Evolutionary conservation across 78 protist genomes (phyloP).

Genomic region (Speleostelium caveatum): DNA sequence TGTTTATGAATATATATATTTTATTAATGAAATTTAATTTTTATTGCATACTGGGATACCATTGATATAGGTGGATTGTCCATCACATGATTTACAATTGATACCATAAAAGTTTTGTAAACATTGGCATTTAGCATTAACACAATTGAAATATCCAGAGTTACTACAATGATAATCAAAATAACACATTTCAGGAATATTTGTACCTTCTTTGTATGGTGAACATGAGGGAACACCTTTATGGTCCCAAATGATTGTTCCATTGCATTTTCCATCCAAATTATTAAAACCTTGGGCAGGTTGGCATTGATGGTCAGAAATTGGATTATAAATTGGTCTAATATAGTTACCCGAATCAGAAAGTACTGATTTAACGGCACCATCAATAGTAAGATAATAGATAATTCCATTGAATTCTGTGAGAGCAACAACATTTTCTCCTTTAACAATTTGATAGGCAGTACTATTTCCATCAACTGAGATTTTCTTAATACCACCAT

Average conservation of each 20-base stretch:
- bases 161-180: not conserved
- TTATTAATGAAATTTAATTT: no score
- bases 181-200: conserved; percentile 3
- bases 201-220: not conserved
- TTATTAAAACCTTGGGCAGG: conserved; percentile 2
- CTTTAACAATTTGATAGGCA: not conserved
- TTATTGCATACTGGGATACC: conserved; percentile 4
- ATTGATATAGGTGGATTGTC: not conserved
- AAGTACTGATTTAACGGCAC: conserved; percentile 14
- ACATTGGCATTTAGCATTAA: conserved; percentile 1
- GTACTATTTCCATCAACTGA: not conserved
- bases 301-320: conserved; percentile 14
- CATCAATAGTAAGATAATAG: not conserved
- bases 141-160: not conserved
- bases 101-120: not conserved
- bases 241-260: not conserved
- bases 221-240: conserved; percentile 8
- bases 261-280: not conserved
- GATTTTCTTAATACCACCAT: not conserved
- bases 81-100: conserved; percentile 9
- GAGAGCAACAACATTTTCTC: not conserved
- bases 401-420: not conserved
- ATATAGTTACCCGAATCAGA: not conserved
- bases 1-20: no score
- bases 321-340: not conserved